These are phyloP conservation scores for Selaginella tamariscina DNA, from an alignment of 75 land plant genomes.

Conservation along the genomic window DNA sequence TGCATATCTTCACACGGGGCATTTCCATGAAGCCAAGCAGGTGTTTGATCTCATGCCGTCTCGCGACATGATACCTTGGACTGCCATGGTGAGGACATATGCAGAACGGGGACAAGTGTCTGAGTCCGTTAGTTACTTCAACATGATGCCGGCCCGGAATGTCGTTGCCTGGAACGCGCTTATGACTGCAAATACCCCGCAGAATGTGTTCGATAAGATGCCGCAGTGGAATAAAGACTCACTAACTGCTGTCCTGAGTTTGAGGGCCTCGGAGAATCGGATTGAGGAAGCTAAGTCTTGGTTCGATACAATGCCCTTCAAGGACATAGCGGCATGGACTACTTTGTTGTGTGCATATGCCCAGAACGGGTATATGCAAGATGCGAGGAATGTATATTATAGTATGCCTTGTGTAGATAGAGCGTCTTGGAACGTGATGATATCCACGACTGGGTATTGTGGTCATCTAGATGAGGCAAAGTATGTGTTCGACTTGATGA, in stretches of 20 bases:
- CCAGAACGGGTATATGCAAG: background rate
- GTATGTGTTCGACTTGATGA: background rate
- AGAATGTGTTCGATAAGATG: background rate
- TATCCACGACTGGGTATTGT: background rate
- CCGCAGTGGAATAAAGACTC: background rate
- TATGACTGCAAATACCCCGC: background rate
- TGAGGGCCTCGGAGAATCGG: background rate
- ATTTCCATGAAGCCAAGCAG: constrained; percentile 19
- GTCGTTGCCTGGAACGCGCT: constrained; percentile 2
- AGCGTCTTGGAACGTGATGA: background rate
- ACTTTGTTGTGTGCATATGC: background rate
- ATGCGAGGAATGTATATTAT: background rate
- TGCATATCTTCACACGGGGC: constrained; percentile 22
- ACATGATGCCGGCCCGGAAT: background rate
- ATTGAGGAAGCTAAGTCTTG: background rate
- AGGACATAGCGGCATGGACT: background rate
- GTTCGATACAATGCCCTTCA: background rate
- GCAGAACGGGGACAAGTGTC: background rate
- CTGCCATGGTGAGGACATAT: background rate
- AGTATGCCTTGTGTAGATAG: background rate
- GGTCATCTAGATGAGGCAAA: background rate
- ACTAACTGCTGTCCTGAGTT: background rate
- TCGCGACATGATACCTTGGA: constrained; percentile 25
- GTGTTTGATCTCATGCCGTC: constrained; percentile 25
- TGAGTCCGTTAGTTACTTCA: background rate